phyloP scores from a whole-genome alignment of 140 eudicot genomes.

The Ambrosia hybrid region DNA sequence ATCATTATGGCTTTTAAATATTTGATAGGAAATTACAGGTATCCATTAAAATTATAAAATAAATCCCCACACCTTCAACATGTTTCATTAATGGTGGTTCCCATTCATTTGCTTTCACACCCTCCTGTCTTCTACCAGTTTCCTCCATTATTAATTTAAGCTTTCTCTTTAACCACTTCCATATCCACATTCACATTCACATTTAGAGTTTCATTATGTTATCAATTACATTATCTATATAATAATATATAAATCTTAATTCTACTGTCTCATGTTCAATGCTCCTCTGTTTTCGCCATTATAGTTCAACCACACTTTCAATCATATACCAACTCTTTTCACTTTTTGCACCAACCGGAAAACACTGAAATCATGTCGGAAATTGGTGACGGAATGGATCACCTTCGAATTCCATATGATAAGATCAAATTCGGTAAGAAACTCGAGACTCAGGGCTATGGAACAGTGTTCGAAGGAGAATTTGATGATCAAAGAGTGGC shows the following conservation, averaged over 20 bases:
- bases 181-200: constrained; percentile 5
- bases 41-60: neutral
- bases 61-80: constrained; percentile 26
- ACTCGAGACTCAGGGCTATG: constrained; percentile 36
- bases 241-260: neutral
- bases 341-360: neutral
- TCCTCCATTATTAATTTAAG: constrained; percentile 12
- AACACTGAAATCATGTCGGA: constrained; percentile 23
- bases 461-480: constrained; percentile 37
- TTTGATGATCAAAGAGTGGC: constrained; percentile 26
- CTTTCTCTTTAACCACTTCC: neutral
- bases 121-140: constrained; percentile 10
- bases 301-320: too few species aligned
- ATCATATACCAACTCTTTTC: neutral
- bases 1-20: neutral
- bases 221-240: neutral
- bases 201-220: neutral
- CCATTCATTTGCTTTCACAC: constrained; percentile 16
- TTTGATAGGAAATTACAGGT: neutral
- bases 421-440: constrained; percentile 33
- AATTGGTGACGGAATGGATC: constrained; percentile 29
- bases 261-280: neutral
- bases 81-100: constrained; percentile 29
- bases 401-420: constrained; percentile 41
- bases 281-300: constrained; percentile 19